phyloP scores from a whole-genome alignment of 768 basidiomycete species.

The Tricholoma saponaceum region DNA sequence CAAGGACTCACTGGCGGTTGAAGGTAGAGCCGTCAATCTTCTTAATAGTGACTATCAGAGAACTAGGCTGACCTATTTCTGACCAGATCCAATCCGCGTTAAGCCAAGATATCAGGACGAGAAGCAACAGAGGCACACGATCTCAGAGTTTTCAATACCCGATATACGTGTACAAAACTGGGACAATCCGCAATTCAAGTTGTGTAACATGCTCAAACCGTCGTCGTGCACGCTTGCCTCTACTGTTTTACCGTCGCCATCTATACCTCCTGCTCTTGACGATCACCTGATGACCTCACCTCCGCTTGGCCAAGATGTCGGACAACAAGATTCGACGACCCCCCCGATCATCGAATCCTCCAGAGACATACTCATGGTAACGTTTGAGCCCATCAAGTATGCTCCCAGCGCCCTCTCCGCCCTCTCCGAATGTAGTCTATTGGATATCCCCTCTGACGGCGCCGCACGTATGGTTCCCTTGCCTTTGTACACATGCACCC shows the following conservation, averaged over 20 bases:
- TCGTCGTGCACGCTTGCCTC: neutral
- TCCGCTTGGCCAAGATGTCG: neutral
- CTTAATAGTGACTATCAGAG: neutral
- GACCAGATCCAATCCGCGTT: neutral
- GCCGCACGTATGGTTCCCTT: conserved; percentile 5
- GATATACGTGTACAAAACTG: neutral
- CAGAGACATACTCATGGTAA: neutral
- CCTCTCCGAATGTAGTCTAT: conserved; percentile 11
- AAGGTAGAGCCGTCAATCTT: neutral
- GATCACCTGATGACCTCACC: too few species aligned
- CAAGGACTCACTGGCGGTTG: neutral
- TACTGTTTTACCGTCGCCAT: neutral
- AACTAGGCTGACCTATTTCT: neutral
- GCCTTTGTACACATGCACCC: conserved; percentile 2
- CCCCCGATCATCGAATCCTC: neutral
- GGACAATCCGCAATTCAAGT: neutral
- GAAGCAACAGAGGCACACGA: neutral
- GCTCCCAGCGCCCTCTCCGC: conserved; percentile 12
- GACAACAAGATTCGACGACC: too few species aligned
- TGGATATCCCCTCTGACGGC: conserved; percentile 10
- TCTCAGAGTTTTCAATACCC: neutral
- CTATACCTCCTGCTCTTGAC: neutral
- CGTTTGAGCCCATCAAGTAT: conserved; percentile 6
- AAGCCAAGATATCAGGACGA: neutral
- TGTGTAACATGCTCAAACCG: neutral